phyloP scores from a whole-genome alignment of 257 asterid genomes.

The Jacaranda mimosifolia region DNA sequence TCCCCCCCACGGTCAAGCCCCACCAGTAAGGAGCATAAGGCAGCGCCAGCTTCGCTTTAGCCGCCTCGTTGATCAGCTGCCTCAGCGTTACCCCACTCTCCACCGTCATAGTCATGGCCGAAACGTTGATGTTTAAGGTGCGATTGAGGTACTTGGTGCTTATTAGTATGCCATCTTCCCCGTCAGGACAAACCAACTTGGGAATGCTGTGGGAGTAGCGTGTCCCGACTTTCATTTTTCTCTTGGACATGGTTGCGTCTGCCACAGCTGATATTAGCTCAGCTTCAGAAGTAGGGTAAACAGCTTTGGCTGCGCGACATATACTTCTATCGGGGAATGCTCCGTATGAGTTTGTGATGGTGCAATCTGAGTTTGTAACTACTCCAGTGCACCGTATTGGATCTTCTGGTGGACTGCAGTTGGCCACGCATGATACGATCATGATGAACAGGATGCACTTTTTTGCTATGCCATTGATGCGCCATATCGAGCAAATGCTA shows the following conservation, averaged over 20 bases:
- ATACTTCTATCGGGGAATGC: conserved; percentile 63
- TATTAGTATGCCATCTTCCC: conserved; percentile 53
- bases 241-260: conserved; percentile 39
- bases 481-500: background rate
- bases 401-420: conserved; percentile 59
- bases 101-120: conserved; percentile 57
- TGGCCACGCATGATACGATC: background rate
- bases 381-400: conserved; percentile 55
- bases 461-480: background rate
- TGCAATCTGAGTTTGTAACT: conserved; percentile 48
- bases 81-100: conserved; percentile 68
- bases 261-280: conserved; percentile 62
- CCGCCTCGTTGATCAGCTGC: conserved; percentile 57
- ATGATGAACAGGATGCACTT: background rate
- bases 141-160: conserved; percentile 61
- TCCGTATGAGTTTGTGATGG: conserved; percentile 64
- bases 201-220: conserved; percentile 74
- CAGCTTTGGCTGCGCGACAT: conserved; percentile 60
- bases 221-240: conserved; percentile 59
- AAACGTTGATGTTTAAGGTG: conserved; percentile 29
- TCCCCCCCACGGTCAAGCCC: conserved; percentile 79
- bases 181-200: conserved; percentile 71
- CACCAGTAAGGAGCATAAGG: conserved; percentile 79
- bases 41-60: conserved; percentile 53
- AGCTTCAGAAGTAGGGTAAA: conserved; percentile 56